phyloP scores from a whole-genome alignment of 2,329 filamentous ascomycete species.

The Phaeosphaeriaceae sp. region DNA sequence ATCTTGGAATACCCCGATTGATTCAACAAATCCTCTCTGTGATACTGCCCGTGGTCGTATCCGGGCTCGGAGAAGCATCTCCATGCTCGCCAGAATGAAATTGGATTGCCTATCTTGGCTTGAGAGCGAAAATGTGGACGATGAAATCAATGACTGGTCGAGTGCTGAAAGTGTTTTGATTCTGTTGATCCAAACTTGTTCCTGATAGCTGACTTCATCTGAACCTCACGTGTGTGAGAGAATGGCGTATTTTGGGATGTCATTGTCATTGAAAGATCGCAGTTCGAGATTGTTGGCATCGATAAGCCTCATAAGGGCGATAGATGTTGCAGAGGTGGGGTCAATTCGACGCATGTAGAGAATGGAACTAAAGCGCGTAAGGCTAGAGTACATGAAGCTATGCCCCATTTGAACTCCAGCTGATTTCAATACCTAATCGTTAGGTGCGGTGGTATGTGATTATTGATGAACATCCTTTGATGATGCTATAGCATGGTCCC shows the following conservation, averaged over 20 bases:
- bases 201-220: constrained; percentile 24
- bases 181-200: constrained; percentile 24
- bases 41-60: constrained; percentile 7
- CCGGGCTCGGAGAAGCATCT: constrained; percentile 21
- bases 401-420: not conserved
- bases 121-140: constrained; percentile 3
- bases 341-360: not conserved
- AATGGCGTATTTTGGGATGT: constrained; percentile 29
- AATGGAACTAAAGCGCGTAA: not conserved
- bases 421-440: not conserved
- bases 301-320: constrained; percentile 30
- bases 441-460: not conserved
- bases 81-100: constrained; percentile 24
- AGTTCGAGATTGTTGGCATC: constrained; percentile 31
- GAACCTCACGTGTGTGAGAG: constrained; percentile 30
- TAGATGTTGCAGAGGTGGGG: not conserved
- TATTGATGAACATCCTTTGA: not conserved
- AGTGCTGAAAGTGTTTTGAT: constrained; percentile 13
- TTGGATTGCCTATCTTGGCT: constrained; percentile 15
- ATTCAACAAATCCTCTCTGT: constrained; percentile 22
- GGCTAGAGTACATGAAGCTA: constrained; percentile 6
- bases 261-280: constrained; percentile 27
- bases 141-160: not conserved
- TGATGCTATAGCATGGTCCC: too few relatives aligned
- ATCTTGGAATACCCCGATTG: constrained; percentile 26